These are phyloP conservation scores for Nyctanthes arbortristis DNA, from an alignment of 257 asterid species.

Conservation along the genomic window DNA sequence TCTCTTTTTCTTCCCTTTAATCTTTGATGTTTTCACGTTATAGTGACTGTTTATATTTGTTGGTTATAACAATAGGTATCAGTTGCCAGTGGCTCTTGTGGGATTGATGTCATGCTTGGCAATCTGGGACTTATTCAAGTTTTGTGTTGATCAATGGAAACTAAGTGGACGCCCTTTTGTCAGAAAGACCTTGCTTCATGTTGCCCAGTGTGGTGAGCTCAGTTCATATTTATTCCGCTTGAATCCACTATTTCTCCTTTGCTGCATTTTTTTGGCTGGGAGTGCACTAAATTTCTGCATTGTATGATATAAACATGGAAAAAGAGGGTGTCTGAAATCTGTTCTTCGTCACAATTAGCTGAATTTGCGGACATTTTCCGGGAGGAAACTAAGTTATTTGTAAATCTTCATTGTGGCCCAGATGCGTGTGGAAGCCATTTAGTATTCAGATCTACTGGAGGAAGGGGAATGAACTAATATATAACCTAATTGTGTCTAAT, in stretches of 20 bases:
- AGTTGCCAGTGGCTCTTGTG: conserved; percentile 74
- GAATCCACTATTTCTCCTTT: conserved; percentile 2
- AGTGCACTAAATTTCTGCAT: not conserved
- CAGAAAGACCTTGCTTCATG: conserved; percentile 48
- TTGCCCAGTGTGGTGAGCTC: conserved; percentile 82
- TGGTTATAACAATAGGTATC: conserved; percentile 58
- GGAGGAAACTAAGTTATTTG: not conserved
- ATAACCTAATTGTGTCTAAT: not conserved
- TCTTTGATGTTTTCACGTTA: not conserved
- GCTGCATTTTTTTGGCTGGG: not conserved
- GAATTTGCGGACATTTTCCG: not conserved
- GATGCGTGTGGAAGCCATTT: not conserved
- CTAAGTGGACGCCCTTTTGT: conserved; percentile 52
- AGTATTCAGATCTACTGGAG: not conserved
- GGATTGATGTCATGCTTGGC: conserved; percentile 77
- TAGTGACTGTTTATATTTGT: conserved; percentile 6
- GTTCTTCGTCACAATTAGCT: not conserved
- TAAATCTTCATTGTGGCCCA: not conserved
- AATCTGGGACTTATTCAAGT: conserved; percentile 75
- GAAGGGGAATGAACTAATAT: not conserved
- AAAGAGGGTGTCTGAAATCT: not conserved
- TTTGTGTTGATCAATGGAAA: conserved; percentile 61
- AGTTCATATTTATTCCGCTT: conserved; percentile 13
- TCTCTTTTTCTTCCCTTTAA: too few relatives aligned
- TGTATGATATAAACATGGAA: not conserved